Conservation (phyloP, 192 early-diverging fungal genomes). For the Diversispora eburnea region DNA sequence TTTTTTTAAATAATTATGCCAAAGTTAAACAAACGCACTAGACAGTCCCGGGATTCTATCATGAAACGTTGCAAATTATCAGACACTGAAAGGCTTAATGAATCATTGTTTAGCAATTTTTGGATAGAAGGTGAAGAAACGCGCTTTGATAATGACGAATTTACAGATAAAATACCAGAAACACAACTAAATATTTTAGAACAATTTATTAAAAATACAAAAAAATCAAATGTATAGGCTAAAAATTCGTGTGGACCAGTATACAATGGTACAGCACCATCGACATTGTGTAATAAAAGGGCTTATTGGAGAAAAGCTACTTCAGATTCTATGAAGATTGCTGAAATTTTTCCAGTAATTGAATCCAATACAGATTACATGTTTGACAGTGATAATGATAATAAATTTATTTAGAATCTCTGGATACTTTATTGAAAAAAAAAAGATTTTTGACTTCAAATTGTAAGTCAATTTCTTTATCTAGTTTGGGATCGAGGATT, state of each 20-base stretch:
- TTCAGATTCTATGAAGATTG: conserved; percentile 1
- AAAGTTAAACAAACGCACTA: background rate
- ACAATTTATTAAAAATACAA: conserved; percentile 10
- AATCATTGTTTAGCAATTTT: background rate
- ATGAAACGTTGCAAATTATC: background rate
- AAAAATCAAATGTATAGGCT: background rate
- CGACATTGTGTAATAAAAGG: conserved; percentile 7
- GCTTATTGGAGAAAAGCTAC: conserved; percentile 2
- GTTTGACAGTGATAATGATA: background rate
- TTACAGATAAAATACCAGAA: background rate
- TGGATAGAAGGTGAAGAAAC: conserved; percentile 1
- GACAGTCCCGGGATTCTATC: background rate
- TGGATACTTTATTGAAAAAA: background rate
- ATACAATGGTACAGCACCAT: conserved; percentile 7
- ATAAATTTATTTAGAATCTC: conserved; percentile 6
- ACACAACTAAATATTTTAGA: background rate
- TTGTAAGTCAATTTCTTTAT: background rate
- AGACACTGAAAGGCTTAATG: conserved; percentile 6
- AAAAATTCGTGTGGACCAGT: background rate
- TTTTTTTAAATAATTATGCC: no score
- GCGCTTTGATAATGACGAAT: background rate
- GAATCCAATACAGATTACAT: background rate
- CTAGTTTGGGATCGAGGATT: background rate
- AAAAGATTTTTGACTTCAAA: background rate
- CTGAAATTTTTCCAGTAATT: background rate